These are phyloP conservation scores for Wickerhamiella azymoides DNA, from an alignment of 805 yeast genomes.

Conservation along the genomic window DNA sequence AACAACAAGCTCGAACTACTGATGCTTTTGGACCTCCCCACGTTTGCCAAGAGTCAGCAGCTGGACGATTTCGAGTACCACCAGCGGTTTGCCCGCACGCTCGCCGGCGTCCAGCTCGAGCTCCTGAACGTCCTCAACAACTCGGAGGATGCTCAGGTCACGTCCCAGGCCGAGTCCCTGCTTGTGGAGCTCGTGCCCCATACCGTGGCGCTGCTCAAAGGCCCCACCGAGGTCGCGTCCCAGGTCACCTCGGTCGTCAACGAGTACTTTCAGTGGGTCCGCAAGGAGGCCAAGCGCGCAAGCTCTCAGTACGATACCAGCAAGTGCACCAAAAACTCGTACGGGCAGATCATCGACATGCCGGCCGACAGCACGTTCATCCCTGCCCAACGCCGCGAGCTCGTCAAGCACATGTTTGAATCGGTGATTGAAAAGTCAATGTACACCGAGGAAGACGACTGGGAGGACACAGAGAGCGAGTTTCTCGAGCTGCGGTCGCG, in stretches of 20 bases:
- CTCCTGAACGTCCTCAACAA: constrained; percentile 52
- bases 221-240: constrained; percentile 74
- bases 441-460: constrained; percentile 48
- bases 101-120: constrained; percentile 64
- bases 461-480: constrained; percentile 48
- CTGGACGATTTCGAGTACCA: constrained; percentile 46
- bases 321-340: constrained; percentile 22
- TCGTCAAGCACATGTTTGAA: constrained; percentile 49
- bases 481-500: constrained; percentile 66
- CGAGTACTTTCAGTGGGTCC: constrained; percentile 56
- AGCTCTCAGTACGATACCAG: constrained; percentile 29
- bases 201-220: constrained; percentile 59
- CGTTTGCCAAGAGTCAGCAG: constrained; percentile 31
- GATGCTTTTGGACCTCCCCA: constrained; percentile 51
- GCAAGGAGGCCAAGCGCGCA: constrained; percentile 31
- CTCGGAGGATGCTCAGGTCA: constrained; percentile 12
- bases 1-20: constrained; percentile 55
- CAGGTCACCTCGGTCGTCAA: constrained; percentile 75
- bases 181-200: constrained; percentile 58
- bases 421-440: constrained; percentile 67
- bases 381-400: constrained; percentile 31
- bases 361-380: constrained; percentile 22
- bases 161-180: constrained; percentile 30
- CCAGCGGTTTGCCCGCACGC: constrained; percentile 61
- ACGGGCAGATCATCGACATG: constrained; percentile 18